Percentiles rank a stretch among this genome's conserved stretches.
These are phyloP conservation scores for Trametes villosa DNA, from an alignment of 768 basidiomycete genomes.

Conservation along the genomic window DNA sequence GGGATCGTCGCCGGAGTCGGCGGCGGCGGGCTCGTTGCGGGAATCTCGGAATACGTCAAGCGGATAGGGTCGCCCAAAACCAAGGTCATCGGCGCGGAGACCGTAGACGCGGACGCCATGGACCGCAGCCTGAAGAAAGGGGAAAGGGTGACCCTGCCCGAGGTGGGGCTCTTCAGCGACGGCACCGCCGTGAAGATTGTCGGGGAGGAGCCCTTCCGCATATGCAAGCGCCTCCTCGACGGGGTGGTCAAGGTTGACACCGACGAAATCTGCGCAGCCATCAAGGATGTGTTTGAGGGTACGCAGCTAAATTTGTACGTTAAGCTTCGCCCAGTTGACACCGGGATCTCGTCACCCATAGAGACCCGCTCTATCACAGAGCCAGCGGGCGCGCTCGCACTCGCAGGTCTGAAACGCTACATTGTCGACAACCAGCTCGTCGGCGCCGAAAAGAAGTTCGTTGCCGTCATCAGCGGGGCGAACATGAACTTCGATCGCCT, in stretches of 20 bases:
- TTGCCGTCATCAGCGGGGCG: constrained; percentile 91
- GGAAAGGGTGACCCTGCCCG: constrained; percentile 78
- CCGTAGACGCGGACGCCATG: constrained; percentile 95
- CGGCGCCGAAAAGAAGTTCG: constrained; percentile 85
- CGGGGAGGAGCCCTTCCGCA: constrained; percentile 91
- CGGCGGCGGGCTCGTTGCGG: constrained; percentile 92
- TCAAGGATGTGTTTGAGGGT: constrained; percentile 99
- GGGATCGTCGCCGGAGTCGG: constrained; percentile 92
- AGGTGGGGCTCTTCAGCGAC: constrained; percentile 96
- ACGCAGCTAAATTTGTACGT: constrained; percentile 18
- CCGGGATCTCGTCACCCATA: constrained; percentile 31
- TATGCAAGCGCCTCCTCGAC: constrained; percentile 86
- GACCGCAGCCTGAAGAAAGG: constrained; percentile 78
- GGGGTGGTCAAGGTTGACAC: constrained; percentile 85
- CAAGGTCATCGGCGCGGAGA: constrained; percentile 90
- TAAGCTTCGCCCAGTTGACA: background rate
- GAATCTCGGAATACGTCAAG: constrained; percentile 91
- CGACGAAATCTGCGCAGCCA: constrained; percentile 97
- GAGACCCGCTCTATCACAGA: constrained; percentile 97
- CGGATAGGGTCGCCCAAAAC: constrained; percentile 85
- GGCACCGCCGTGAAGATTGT: constrained; percentile 97
- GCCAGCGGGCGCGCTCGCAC: constrained; percentile 90
- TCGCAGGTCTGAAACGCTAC: constrained; percentile 90
- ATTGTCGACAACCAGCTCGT: constrained; percentile 81
- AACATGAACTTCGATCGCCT: constrained; percentile 99